Conservation (phyloP, 129 eudicot species). For the Lonicera japonica region DNA sequence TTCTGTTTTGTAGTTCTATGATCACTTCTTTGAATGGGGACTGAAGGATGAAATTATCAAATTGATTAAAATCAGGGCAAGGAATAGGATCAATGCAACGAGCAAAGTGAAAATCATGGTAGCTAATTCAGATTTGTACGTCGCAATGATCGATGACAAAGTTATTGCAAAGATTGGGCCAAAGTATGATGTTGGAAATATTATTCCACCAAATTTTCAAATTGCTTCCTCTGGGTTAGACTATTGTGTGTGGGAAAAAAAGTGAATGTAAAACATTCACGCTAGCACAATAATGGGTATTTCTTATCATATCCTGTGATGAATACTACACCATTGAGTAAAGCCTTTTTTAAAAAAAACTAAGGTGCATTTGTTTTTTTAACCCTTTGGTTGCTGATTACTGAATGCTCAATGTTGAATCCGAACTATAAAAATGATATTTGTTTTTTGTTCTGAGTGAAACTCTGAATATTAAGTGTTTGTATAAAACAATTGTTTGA, state of each 20-base stretch:
- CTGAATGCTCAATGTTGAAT: too few species aligned
- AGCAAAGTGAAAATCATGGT: slow-evolving; percentile 65
- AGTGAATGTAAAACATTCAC: not conserved
- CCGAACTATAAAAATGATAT: too few species aligned
- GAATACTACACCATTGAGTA: too few species aligned
- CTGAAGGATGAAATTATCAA: slow-evolving; percentile 44
- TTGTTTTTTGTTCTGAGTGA: too few species aligned
- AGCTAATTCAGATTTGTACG: slow-evolving; percentile 56
- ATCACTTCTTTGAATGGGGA: slow-evolving; percentile 75
- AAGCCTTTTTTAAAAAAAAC: too few species aligned
- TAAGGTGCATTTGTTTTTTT: too few species aligned
- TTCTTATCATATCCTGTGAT: too few species aligned
- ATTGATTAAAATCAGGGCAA: slow-evolving; percentile 28
- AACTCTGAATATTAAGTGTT: too few species aligned
- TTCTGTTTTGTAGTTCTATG: slow-evolving; percentile 47
- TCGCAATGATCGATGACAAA: slow-evolving; percentile 55
- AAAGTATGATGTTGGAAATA: slow-evolving; percentile 42
- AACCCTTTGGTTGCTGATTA: too few species aligned
- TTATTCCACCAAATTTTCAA: slow-evolving; percentile 43
- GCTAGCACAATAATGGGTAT: too few species aligned
- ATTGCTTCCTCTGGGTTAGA: slow-evolving; percentile 50
- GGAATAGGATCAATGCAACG: slow-evolving; percentile 37
- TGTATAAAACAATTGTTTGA: too few species aligned
- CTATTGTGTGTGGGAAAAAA: slow-evolving; percentile 57
- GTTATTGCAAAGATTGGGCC: slow-evolving; percentile 55